phyloP scores from a whole-genome alignment of 805 yeast species.

The Cyberlindnera mycetangii region DNA sequence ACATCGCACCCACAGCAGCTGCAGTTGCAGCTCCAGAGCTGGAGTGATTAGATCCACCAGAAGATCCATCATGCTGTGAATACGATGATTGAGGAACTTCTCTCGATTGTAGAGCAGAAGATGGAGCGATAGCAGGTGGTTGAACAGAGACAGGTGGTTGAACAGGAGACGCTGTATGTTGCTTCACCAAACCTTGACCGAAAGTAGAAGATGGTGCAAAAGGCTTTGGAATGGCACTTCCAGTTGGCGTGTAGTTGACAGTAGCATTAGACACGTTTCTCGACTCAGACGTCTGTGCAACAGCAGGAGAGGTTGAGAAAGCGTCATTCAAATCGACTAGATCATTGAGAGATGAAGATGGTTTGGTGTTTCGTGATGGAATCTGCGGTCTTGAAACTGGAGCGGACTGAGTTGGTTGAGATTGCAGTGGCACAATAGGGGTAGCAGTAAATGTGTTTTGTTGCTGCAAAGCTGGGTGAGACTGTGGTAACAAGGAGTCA shows the following conservation, averaged over 20 bases:
- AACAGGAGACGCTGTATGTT: conserved; percentile 25
- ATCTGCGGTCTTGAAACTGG: conserved; percentile 22
- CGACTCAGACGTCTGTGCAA: conserved; percentile 18
- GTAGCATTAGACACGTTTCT: conserved; percentile 28
- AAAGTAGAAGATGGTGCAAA: conserved; percentile 84
- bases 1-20: conserved; percentile 4
- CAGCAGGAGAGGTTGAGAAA: conserved; percentile 44
- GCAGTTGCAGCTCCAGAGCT: neutral
- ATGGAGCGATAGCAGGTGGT: neutral
- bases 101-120: neutral
- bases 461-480: conserved; percentile 22
- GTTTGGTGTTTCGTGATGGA: conserved; percentile 39
- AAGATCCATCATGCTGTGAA: conserved; percentile 6
- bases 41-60: conserved; percentile 4
- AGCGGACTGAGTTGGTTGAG: conserved; percentile 9
- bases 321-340: conserved; percentile 57
- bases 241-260: conserved; percentile 30
- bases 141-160: conserved; percentile 12
- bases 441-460: conserved; percentile 14
- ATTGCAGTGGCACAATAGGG: conserved; percentile 9
- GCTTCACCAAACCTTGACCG: conserved; percentile 66
- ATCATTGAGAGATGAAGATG: conserved; percentile 61
- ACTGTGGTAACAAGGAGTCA: conserved; percentile 43
- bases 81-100: conserved; percentile 4
- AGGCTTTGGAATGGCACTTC: conserved; percentile 31